A percentile compares a stretch with the other conserved stretches of the same genome.
These are phyloP conservation scores for Stellera chamaejasme DNA, from an alignment of 345 rosid species.

Conservation along the genomic window DNA sequence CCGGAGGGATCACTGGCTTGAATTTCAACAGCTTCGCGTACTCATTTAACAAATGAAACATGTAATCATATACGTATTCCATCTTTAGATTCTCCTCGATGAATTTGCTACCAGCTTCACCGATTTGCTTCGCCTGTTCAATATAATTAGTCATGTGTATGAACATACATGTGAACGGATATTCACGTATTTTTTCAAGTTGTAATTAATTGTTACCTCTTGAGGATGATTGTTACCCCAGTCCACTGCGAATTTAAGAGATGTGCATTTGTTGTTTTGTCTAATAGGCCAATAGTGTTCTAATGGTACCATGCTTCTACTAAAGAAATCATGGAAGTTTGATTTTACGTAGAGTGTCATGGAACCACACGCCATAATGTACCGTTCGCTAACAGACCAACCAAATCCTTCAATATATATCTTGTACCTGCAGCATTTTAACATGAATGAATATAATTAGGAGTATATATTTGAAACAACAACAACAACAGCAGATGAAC, in stretches of 20 bases:
- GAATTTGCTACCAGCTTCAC: constrained; percentile 42
- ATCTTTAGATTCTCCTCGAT: constrained; percentile 43
- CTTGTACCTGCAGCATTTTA: constrained; percentile 35
- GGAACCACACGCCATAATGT: constrained; percentile 61
- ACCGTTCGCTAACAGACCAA: constrained; percentile 79
- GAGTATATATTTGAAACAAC: background rate
- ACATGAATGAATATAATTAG: no score
- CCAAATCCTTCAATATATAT: constrained; percentile 66
- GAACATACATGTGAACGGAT: no score
- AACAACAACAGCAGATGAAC: background rate
- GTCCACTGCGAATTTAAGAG: constrained; percentile 53
- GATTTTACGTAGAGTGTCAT: constrained; percentile 40
- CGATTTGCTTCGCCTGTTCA: constrained; percentile 47
- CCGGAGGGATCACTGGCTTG: constrained; percentile 42
- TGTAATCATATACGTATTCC: constrained; percentile 60
- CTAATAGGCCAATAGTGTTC: constrained; percentile 69
- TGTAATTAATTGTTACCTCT: no score
- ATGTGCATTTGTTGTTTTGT: constrained; percentile 33
- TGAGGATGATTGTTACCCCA: constrained; percentile 51
- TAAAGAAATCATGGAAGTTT: constrained; percentile 45
- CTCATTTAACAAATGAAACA: constrained; percentile 55
- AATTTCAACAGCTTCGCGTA: constrained; percentile 53
- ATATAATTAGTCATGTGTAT: no score
- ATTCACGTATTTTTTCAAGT: no score
- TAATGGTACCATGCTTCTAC: constrained; percentile 53